Percentiles rank a stretch among this genome's conserved stretches.
Conservation (phyloP, 2,329 filamentous ascomycete species). For the Acephala macrosclerotiorum region DNA sequence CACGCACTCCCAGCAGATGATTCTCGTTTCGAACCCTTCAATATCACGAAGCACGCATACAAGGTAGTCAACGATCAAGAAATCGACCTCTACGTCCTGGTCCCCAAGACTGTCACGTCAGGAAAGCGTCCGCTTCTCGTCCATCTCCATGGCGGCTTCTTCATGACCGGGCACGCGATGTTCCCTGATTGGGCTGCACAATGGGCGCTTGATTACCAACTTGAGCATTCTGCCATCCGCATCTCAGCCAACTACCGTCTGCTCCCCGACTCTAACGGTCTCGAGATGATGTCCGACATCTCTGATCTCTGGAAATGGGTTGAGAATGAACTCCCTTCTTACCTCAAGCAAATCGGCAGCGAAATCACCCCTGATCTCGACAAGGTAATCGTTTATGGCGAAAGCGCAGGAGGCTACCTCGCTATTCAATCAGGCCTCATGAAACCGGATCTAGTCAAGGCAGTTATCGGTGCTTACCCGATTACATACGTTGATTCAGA, state of each 20-base stretch:
- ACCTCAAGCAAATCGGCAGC: constrained; percentile 25
- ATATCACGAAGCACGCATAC: constrained; percentile 29
- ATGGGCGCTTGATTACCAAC: constrained; percentile 38
- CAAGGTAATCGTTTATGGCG: constrained; percentile 30
- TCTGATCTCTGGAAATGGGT: constrained; percentile 58
- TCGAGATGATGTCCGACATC: constrained; percentile 56
- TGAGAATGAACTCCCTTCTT: constrained; percentile 29
- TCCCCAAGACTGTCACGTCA: constrained; percentile 29
- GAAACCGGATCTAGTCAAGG: constrained; percentile 30
- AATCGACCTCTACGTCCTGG: constrained; percentile 31
- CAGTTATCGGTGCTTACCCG: constrained; percentile 33
- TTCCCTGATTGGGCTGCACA: constrained; percentile 40
- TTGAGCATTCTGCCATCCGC: constrained; percentile 46
- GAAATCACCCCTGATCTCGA: constrained; percentile 28
- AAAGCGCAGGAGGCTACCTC: constrained; percentile 35
- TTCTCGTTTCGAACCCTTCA: constrained; percentile 22
- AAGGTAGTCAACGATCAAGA: constrained; percentile 35
- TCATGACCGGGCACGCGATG: constrained; percentile 29
- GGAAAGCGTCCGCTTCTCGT: constrained; percentile 31
- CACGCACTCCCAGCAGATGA: neutral
- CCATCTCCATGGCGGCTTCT: constrained; percentile 35
- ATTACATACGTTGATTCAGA: constrained; percentile 29
- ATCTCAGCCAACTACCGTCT: constrained; percentile 57
- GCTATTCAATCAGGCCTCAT: constrained; percentile 30
- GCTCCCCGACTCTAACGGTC: constrained; percentile 56